Percentiles rank a stretch among this genome's conserved stretches.
phyloP scores from a whole-genome alignment of 352 stramenopile genomes.

The Phytophthora ohioensis region DNA sequence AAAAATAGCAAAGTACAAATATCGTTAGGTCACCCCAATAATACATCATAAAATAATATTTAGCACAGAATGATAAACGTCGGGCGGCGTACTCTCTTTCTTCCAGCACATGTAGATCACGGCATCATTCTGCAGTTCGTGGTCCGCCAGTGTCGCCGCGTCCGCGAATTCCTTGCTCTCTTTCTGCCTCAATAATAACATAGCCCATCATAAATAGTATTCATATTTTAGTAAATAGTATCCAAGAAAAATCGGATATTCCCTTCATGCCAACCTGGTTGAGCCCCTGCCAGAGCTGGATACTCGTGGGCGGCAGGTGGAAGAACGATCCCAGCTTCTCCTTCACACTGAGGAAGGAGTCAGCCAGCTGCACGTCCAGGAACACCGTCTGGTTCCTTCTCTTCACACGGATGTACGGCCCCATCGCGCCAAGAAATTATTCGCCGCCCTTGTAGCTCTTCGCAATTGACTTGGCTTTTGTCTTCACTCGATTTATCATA shows the following conservation, averaged over 20 bases:
- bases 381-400: slow-evolving; percentile 88
- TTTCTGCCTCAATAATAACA: slow-evolving; percentile 41
- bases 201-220: background rate
- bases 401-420: slow-evolving; percentile 91
- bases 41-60: background rate
- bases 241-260: background rate
- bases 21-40: background rate
- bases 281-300: slow-evolving; percentile 79
- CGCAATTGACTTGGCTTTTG: background rate
- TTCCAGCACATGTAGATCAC: slow-evolving; percentile 90
- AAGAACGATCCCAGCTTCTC: slow-evolving; percentile 82
- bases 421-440: slow-evolving; percentile 28
- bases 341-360: slow-evolving; percentile 87
- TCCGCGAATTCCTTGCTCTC: slow-evolving; percentile 83
- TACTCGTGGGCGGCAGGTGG: slow-evolving; percentile 58
- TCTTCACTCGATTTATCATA: no score
- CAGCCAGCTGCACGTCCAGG: slow-evolving; percentile 78
- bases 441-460: background rate
- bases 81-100: slow-evolving; percentile 77
- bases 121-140: slow-evolving; percentile 86
- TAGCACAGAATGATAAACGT: background rate
- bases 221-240: slow-evolving; percentile 9
- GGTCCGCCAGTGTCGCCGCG: slow-evolving; percentile 79
- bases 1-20: slow-evolving; percentile 2
- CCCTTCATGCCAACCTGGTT: slow-evolving; percentile 47